Percentiles rank a stretch among this genome's conserved stretches.
Evolutionary conservation across 495 filamentous ascomycete species (phyloP).

Genomic region (Aspergillus avenaceus): DNA sequence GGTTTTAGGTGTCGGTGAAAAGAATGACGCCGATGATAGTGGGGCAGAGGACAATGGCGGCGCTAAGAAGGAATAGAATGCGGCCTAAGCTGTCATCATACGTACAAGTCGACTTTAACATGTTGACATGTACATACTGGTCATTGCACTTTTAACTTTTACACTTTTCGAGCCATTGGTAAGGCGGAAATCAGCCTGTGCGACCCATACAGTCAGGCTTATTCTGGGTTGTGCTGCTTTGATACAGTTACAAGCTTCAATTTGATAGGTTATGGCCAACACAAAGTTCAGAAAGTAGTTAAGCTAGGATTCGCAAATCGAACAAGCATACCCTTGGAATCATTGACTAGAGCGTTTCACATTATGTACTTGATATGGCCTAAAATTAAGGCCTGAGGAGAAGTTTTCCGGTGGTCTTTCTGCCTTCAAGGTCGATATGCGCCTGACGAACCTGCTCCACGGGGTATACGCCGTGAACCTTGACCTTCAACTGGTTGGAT

Average conservation of each 20-base stretch:
- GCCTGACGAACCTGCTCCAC: constrained; percentile 70
- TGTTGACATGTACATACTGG: too few relatives aligned
- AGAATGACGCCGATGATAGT: constrained; percentile 12
- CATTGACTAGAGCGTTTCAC: background rate
- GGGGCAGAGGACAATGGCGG: constrained; percentile 4
- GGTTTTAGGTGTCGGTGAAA: constrained; percentile 10
- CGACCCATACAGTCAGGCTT: too few relatives aligned
- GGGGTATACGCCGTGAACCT: constrained; percentile 79
- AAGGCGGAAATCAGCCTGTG: too few relatives aligned
- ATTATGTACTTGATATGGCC: background rate
- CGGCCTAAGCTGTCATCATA: background rate
- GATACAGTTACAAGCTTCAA: too few relatives aligned
- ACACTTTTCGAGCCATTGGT: too few relatives aligned
- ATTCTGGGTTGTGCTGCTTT: too few relatives aligned
- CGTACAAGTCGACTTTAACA: too few relatives aligned
- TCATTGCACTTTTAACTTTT: too few relatives aligned
- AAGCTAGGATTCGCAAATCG: too few relatives aligned
- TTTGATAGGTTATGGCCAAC: too few relatives aligned
- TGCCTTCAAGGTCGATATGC: constrained; percentile 76
- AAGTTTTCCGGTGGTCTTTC: constrained; percentile 79
- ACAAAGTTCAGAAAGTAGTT: too few relatives aligned
- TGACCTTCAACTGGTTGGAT: constrained; percentile 64
- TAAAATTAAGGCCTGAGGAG: constrained; percentile 32
- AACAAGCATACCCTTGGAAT: too few relatives aligned
- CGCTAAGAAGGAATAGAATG: background rate